Base-by-base conservation (phyloP, 169 alveolate species). In the Plasmodium gallinaceum region DNA sequence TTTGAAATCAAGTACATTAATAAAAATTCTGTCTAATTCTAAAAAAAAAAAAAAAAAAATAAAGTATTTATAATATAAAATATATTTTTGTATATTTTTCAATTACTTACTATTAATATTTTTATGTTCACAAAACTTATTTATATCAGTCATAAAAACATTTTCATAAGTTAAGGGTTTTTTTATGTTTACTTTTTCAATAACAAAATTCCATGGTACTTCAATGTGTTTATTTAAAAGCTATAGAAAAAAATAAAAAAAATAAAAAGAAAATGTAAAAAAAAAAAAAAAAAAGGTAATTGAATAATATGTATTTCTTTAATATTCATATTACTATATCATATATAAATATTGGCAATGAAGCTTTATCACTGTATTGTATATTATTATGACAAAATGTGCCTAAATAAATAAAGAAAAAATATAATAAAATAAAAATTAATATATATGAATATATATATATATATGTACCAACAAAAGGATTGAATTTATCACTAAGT, bases 181-280 rank as follows among this genome's bases (percentile, higher is more conserved):
- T 16, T 78, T 78, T 51, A 78, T 66, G 69, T 65, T 73, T 0
- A 78, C 89, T 65, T 78, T 78, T 78, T 78, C 89, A 5, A 78
- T 64, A 14, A 78, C 89, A 42, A 78, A 78, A 64, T 78, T 78
- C 89, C 89, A 78, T 7, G 89, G 89, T 4, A 78, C 89, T 51
- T 78, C 89, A 58, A 78, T 78, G 43, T 78, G 89, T 7, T 62
- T 78, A 58, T 64, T 78, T 7, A 78, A 16, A 22, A 78, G 78
- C 89, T 78, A 45, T 7, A 22, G 10, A 57, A 42, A 43, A 48
- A 9, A 62, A 37, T 14, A 65, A 37, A 65, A 37, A 5, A 2
- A 14, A 65, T 32, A 37, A 26, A 65, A 8, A 6, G 1, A 65
- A 6, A 18, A 54, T 54, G 14, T 54, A 61, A 61, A 20, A 61